Base-by-base conservation (phyloP, 129 eudicot genomes). In the Chrysanthemum seticuspe region DNA sequence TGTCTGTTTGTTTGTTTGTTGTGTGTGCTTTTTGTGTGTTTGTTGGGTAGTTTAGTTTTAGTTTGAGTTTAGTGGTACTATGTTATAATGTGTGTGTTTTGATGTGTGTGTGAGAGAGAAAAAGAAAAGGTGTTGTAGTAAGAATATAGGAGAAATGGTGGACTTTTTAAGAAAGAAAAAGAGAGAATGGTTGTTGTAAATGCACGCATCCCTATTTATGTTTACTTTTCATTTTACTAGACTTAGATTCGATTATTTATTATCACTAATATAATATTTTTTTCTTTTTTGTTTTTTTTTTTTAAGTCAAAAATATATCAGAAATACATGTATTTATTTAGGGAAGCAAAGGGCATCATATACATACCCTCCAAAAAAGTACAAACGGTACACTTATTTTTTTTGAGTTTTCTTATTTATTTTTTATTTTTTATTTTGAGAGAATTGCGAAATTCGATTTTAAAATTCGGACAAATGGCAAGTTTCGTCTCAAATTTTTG, bases 101-200 rank as follows among this genome's bases (percentile, higher is more conserved):
- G 68, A 15, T 59, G 40, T 13, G 68, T 40, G 45, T 40, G 48
- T 51, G 81, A 71, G 77, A 72, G 74, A 27, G 54, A 73, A 50
- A 47, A 65, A 15, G 13, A 48, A 50, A 8, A 25, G 25, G 25
- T 23, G 1, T 1, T 23, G 25, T 23, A 23, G 25, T 23, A 50
- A 68, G 72, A 66, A 81, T 61, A 59, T 27, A 29, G 70, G 74
- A 59, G 73, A 40, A 40, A 40, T 40, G 9, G 52, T 15, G 74
- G 49, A 52, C 44, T 67, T 75, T 66, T 65, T 40, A 40, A 40
- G 23, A 40, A 65, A 73, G 29, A 60, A 40, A 63, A 59, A 64
- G 61, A 58, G 69, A 70, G 74, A 78, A 72, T 63, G 77, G 82
- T 72, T 65, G 82, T 71, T 72, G 78, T 47, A 47, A 31, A 15